A percentile compares a stretch with the other conserved stretches of the same genome.
These are phyloP conservation scores for Neurospora sp. DNA, from an alignment of 495 filamentous ascomycete genomes.

Conservation along the genomic window DNA sequence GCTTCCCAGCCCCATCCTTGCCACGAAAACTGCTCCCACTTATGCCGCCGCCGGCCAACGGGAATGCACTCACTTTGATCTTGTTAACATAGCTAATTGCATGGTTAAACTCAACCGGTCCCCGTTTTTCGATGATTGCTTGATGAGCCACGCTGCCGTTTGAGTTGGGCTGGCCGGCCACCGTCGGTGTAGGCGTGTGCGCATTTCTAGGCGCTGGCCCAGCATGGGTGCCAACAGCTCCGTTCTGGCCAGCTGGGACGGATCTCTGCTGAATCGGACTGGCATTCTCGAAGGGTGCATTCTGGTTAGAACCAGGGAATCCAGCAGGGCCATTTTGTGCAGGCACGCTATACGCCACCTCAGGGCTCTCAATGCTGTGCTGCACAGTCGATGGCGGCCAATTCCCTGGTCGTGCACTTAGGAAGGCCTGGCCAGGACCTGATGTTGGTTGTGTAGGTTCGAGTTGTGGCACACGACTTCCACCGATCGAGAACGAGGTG, in stretches of 20 bases:
- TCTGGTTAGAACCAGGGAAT: conserved; percentile 35
- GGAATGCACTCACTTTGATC: conserved; percentile 65
- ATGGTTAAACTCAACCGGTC: conserved; percentile 98
- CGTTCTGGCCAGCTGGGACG: conserved; percentile 67
- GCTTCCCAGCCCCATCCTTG: not conserved
- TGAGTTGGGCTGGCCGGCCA: conserved; percentile 24
- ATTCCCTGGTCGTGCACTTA: conserved; percentile 27
- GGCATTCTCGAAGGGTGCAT: conserved; percentile 36
- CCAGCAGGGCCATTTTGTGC: conserved; percentile 33
- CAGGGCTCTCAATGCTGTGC: conserved; percentile 46
- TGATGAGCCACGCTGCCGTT: conserved; percentile 40
- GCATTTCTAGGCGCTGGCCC: conserved; percentile 30
- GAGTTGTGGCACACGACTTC: conserved; percentile 28
- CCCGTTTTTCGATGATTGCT: conserved; percentile 62
- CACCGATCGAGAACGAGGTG: conserved; percentile 46
- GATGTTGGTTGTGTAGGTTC: conserved; percentile 28
- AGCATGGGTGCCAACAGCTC: conserved; percentile 25
- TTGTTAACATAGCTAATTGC: conserved; percentile 99
- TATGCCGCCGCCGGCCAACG: not conserved
- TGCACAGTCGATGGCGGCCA: conserved; percentile 43
- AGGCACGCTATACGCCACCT: conserved; percentile 42
- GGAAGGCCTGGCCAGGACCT: conserved; percentile 25
- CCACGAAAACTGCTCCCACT: conserved; percentile 3
- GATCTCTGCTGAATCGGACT: conserved; percentile 70
- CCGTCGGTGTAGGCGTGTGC: conserved; percentile 41